Base-by-base conservation (phyloP, 2,329 filamentous ascomycete species). In the Diaporthe sp. region DNA sequence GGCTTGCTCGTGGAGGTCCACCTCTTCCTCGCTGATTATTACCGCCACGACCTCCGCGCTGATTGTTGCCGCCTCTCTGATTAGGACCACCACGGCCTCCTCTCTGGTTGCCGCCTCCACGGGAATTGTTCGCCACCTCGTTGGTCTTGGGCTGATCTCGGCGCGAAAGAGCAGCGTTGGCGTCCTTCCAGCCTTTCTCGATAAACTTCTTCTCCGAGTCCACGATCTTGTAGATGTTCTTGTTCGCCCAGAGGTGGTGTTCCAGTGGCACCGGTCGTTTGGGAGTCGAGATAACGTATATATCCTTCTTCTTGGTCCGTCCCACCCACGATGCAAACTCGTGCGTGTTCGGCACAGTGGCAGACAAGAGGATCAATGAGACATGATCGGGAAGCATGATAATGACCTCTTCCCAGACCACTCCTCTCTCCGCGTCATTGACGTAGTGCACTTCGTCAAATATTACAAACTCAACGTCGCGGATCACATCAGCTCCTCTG, bases 361-460 rank as follows among this genome's bases (percentile, higher is more conserved):
- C 97, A 6, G 97, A 99, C 4, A 99, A 89, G 2, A 98, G 87
- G 78, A 99, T 99, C 30, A 99, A 89, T 2, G 97, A 97, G 52
- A 99, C 95, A 84, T 99, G 97, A 82, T 98, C 96, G 0, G 97
- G 97, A 72, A 99, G 89, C 97, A 99, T 98, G 80, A 99, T 99
- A 81, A 99, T 99, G 80, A 99, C 97, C 84, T 99, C 97, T 84
- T 99, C 97, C 97, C 97, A 99, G 0, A 99, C 97, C 8, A 99
- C 97, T 80, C 97, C 97, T 84, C 97, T 91, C 83, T 98, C 97
- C 35, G 94, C 89, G 82, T 99, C 97, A 81, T 98, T 99, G 77
- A 99, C 96, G 82, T 99, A 99, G 84, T 99, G 97, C 2, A 99
- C 97, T 84, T 99, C 97, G 80, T 99, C 97, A 77, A 99, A 99